Evolutionary conservation across 768 basidiomycete genomes (phyloP).

Genomic region (Suillus luteus): DNA sequence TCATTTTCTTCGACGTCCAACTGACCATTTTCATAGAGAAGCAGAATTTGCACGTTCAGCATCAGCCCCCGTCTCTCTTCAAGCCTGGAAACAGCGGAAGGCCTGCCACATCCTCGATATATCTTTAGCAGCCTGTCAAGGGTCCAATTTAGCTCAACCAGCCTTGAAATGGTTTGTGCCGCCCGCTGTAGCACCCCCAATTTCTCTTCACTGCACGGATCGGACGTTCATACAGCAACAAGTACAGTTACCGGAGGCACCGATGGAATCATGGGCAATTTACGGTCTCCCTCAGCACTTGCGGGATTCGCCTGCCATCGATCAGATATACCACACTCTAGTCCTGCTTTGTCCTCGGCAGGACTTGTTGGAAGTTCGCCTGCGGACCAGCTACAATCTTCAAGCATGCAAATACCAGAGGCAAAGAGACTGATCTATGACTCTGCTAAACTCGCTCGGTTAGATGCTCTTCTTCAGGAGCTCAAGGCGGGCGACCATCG

Average conservation of each 20-base stretch:
- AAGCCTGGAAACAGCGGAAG: conserved; percentile 38
- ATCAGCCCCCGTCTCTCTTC: conserved; percentile 28
- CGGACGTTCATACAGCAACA: conserved; percentile 80
- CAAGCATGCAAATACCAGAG: conserved; percentile 91
- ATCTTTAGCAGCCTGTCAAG: conserved; percentile 58
- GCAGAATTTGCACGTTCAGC: conserved; percentile 3
- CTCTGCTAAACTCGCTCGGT: conserved; percentile 90
- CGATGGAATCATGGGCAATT: conserved; percentile 72
- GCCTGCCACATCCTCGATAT: conserved; percentile 60
- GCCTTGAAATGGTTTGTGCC: conserved; percentile 85
- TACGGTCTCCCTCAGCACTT: conserved; percentile 80
- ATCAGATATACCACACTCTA: conserved; percentile 45
- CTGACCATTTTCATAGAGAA: neutral
- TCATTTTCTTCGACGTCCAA: neutral
- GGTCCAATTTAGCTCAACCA: conserved; percentile 81
- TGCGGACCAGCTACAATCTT: conserved; percentile 70
- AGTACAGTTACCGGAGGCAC: conserved; percentile 58
- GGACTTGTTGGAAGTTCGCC: conserved; percentile 75
- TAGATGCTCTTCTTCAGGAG: conserved; percentile 88
- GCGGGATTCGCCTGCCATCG: conserved; percentile 57
- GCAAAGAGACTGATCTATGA: conserved; percentile 94
- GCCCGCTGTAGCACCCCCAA: conserved; percentile 83
- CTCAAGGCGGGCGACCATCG: conserved; percentile 93
- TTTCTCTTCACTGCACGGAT: conserved; percentile 70
- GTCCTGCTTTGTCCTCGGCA: conserved; percentile 62